Evolutionary conservation across 805 yeast genomes (phyloP), one percentile per base, ranked within the genome.

Genomic region (Zygosaccharomyces gambellarensis): DNA sequence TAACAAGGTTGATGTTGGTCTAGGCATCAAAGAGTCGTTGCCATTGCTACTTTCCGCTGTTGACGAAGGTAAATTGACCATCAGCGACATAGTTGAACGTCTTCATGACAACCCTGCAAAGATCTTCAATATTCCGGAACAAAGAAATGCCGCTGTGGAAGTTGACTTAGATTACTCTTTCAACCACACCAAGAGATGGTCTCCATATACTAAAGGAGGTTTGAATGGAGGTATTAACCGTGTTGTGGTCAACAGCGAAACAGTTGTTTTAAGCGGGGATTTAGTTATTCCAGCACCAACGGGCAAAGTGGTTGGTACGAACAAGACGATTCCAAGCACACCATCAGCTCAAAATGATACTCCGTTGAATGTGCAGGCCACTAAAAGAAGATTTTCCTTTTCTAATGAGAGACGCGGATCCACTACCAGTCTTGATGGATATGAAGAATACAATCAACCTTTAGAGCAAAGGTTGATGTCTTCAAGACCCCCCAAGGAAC

Each of bases 191-290:
- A 57, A 70, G 36, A 63, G 71, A 49, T 79, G 82, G 79, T 75
- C 84, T 47, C 84, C 84, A 53, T 78, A 82, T 57, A 63, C 66
- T 53, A 73, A 71, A 50, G 78, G 77, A 54, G 72, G 73, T 46
- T 74, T 88, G 63, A 77, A 73, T 52, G 97, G 97, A 54, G 83
- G 89, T 62, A 85, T 92, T 63, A 96, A 90, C 70, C 81, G 97
- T 69, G 97, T 92, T 45, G 78, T 83, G 57, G 74, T 87, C 67
- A 80, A 83, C 54, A 85, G 82, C 50, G 83, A 84, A 66, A 86
- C 96, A 47, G 87, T 85, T 46, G 86, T 89, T 56, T 77, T 90
- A 57, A 97, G 92, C 66, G 96, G 96, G 57, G 80, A 79, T 48
- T 68, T 89, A 45, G 75, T 85, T 57, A 78, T 80, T 43, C 60